These are phyloP conservation scores for Neofusicoccum sp. DNA, from an alignment of 2,329 filamentous ascomycete species.

Conservation along the genomic window DNA sequence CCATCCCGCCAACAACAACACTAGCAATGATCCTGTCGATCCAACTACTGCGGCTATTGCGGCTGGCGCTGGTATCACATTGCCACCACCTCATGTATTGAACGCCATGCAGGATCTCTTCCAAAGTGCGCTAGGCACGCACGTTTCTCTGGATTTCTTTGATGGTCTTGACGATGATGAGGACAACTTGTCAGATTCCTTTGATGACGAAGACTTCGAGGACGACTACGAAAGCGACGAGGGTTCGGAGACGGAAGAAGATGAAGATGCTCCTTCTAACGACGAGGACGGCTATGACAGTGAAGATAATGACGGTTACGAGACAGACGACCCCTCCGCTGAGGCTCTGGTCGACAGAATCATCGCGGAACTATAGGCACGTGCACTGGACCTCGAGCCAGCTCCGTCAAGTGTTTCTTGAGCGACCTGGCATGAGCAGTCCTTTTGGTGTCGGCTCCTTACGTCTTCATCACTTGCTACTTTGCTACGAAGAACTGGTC, in stretches of 20 bases:
- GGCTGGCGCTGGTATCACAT: no score
- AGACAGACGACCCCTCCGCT: not conserved
- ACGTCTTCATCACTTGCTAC: no score
- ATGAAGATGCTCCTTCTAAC: not conserved
- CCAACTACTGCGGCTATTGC: no score
- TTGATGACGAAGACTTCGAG: slow-evolving; percentile 1
- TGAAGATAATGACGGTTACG: slow-evolving; percentile 2
- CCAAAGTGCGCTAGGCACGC: slow-evolving; percentile 1
- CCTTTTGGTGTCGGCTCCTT: no score
- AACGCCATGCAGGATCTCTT: slow-evolving; percentile 14
- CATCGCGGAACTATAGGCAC: not conserved
- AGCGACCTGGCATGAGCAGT: no score
- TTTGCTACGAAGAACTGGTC: no score
- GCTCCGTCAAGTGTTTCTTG: no score
- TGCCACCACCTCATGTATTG: slow-evolving; percentile 7
- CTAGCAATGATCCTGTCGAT: not conserved
- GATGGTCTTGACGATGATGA: not conserved
- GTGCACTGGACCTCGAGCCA: no score
- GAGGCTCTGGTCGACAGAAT: slow-evolving; percentile 1
- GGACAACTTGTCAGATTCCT: not conserved
- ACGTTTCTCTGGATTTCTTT: slow-evolving; percentile 5
- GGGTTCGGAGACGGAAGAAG: not conserved
- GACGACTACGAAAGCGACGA: not conserved
- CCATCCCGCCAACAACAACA: not conserved
- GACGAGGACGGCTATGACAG: not conserved